These are phyloP conservation scores for Leishmania aethiopica DNA, from an alignment of 208 protist genomes.

Conservation along the genomic window DNA sequence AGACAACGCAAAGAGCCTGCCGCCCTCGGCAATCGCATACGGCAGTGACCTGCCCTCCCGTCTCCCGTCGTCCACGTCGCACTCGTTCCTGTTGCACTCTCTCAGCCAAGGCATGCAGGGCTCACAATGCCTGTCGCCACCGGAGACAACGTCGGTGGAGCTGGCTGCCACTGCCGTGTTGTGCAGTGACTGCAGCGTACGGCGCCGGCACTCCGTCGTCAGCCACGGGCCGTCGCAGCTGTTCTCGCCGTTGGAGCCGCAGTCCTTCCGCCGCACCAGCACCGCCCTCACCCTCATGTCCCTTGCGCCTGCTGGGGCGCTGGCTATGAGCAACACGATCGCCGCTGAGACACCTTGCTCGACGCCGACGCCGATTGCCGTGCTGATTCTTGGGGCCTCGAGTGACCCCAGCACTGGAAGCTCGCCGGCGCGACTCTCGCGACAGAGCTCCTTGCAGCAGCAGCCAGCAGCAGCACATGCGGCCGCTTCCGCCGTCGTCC, in stretches of 20 bases:
- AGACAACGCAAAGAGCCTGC: neutral
- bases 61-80: neutral
- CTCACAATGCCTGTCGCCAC: constrained; percentile 26
- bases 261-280: constrained; percentile 17
- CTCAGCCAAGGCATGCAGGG: constrained; percentile 39
- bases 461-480: constrained; percentile 2
- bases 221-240: constrained; percentile 43
- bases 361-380: neutral
- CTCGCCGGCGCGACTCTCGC: constrained; percentile 1
- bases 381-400: neutral
- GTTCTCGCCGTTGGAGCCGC: constrained; percentile 34
- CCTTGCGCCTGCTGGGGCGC: constrained; percentile 4
- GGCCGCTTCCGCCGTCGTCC: neutral
- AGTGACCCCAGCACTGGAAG: neutral
- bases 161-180: neutral
- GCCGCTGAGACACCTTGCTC: constrained; percentile 11
- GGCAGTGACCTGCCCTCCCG: neutral
- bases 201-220: constrained; percentile 4
- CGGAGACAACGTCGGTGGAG: constrained; percentile 16
- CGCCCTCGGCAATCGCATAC: neutral
- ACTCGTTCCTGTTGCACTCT: neutral
- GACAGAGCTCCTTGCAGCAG: neutral
- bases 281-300: constrained; percentile 29
- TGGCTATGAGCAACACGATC: constrained; percentile 14
- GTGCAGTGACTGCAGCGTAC: neutral